These are phyloP conservation scores for Nakazawaea molendinolei DNA, from an alignment of 805 yeast genomes.

Conservation along the genomic window DNA sequence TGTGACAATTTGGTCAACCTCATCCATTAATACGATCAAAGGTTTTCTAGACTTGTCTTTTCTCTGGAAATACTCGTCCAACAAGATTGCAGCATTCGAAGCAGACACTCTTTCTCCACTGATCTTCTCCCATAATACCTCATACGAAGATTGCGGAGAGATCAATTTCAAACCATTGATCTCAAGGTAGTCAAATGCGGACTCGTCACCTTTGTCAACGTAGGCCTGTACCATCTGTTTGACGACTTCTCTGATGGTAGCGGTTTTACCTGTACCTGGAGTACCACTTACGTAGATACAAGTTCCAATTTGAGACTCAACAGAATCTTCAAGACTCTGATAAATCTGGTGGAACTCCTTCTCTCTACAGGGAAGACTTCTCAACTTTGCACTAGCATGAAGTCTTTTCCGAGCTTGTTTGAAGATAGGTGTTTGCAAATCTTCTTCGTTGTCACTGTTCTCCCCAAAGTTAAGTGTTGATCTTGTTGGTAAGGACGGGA, in stretches of 20 bases:
- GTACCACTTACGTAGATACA: conserved; percentile 92
- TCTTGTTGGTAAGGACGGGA: conserved; percentile 13
- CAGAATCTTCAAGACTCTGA: conserved; percentile 61
- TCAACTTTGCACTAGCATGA: conserved; percentile 32
- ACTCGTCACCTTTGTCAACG: conserved; percentile 18
- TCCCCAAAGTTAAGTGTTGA: conserved; percentile 8
- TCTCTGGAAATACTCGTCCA: conserved; percentile 64
- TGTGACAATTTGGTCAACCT: conserved; percentile 85
- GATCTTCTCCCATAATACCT: conserved; percentile 71
- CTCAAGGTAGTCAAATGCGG: conserved; percentile 66
- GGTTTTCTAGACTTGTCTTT: conserved; percentile 37
- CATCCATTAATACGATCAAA: conserved; percentile 79
- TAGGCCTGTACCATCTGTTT: conserved; percentile 43
- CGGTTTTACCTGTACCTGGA: conserved; percentile 97
- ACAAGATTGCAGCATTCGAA: conserved; percentile 53
- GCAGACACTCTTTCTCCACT: conserved; percentile 54
- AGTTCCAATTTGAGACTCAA: conserved; percentile 65
- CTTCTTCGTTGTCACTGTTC: conserved; percentile 16
- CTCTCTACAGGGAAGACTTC: conserved; percentile 78
- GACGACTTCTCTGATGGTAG: conserved; percentile 83
- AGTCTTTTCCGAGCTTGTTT: conserved; percentile 33
- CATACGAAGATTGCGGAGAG: conserved; percentile 77
- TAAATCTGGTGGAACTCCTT: conserved; percentile 70
- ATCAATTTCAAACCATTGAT: conserved; percentile 86
- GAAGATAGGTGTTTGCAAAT: conserved; percentile 18